Conservation (phyloP, 225 moss, liverwort and hornwort genomes). For the Physcomitrellopsis africana region DNA sequence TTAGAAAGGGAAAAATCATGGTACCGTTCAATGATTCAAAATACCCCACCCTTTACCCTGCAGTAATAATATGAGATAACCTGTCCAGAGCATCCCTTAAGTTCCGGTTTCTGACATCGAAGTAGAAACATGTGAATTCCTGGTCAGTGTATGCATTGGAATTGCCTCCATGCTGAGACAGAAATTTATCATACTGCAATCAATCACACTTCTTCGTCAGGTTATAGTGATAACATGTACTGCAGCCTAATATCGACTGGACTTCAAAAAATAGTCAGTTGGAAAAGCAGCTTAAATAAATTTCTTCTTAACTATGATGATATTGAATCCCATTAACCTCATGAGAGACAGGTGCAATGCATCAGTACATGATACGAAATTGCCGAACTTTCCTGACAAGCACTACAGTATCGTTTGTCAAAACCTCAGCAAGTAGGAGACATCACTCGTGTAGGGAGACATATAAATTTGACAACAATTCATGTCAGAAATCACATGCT, state of each 20-base stretch:
- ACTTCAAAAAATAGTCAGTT: conserved; percentile 16
- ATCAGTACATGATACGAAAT: background rate
- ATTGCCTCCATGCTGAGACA: conserved; percentile 56
- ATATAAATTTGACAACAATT: conserved; percentile 14
- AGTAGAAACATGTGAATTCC: conserved; percentile 66
- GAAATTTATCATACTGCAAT: conserved; percentile 62
- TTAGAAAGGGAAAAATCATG: background rate
- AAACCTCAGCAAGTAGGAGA: background rate
- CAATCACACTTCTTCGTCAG: conserved; percentile 18
- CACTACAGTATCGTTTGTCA: background rate
- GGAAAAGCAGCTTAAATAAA: conserved; percentile 5
- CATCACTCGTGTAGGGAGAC: background rate
- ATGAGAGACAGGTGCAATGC: conserved; percentile 2
- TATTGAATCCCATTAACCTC: background rate
- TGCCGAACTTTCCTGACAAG: background rate
- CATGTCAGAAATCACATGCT: background rate
- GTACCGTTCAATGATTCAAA: background rate
- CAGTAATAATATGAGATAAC: conserved; percentile 27
- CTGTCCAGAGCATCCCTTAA: conserved; percentile 64
- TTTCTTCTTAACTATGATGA: conserved; percentile 1
- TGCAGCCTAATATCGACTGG: conserved; percentile 7
- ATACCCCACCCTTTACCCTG: background rate
- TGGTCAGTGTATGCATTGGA: conserved; percentile 67
- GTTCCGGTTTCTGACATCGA: conserved; percentile 53
- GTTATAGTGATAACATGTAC: conserved; percentile 4